Base-by-base conservation (phyloP, 2,329 filamentous ascomycete genomes). In the Sphaerostilbella broomeana region DNA sequence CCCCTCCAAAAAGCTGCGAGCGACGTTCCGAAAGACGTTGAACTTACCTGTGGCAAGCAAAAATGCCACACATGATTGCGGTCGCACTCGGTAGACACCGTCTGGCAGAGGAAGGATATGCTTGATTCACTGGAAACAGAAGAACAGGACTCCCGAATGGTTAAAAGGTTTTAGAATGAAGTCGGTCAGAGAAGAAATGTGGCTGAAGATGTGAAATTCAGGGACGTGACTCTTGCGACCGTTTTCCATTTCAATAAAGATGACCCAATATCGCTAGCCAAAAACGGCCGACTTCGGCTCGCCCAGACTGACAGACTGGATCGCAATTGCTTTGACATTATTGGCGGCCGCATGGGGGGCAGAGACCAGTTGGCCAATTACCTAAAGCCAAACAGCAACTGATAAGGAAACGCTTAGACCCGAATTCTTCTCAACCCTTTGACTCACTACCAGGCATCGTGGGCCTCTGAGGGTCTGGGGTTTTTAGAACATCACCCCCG, bases 31-130 rank as follows among this genome's bases (percentile, higher is more conserved):
- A 15, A 30, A 26, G 24, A 16, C 17, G 26, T 19, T 16, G 18
- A 20, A 74, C 80, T 63, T 69, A 94, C 88, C 77, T 73, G 68
- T 95, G 86, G 69, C 89, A 95, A 57, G 87, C 89, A 67, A 95
- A 95, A 60, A 95, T 94, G 67, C 88, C 88, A 82, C 88, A 95
- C 88, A 95, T 95, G 56, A 63, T 84, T 72, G 59, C 62, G 55
- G 57, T 46, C 12, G 17, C n/a, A 11, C 20, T 30, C 12, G 18
- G 29, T 22, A 29, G 20, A 42, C 35, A 25, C 4, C 24, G 29
- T 39, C 24, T 35, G 21, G 32, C 20, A 36, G 24, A 25, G 4
- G n/a, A 38, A 20, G 35, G 24, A 24, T 40, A 36, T 12, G 37
- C 15, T 18, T 19, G 19, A 32, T n/a, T n/a, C n/a, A n/a, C n/a